Evolutionary conservation across 441 rosid species (phyloP).

Genomic region (Dalechampia spathulata): DNA sequence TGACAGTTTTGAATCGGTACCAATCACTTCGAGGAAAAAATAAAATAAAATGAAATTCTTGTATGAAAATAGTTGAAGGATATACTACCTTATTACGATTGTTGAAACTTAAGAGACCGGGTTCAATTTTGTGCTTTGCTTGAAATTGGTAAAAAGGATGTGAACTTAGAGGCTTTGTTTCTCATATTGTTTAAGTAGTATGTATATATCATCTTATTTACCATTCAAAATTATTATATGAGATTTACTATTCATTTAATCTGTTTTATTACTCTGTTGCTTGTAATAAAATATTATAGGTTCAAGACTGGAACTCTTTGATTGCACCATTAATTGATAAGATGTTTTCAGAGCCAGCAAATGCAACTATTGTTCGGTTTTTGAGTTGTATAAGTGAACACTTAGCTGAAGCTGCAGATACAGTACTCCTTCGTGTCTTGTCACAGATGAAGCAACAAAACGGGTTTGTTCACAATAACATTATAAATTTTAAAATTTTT

Average conservation of each 20-base stretch:
- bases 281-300: constrained; percentile 37
- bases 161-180: background rate
- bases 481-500: background rate
- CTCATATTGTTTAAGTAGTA: no score
- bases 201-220: background rate
- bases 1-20: no score
- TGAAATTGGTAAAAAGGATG: background rate
- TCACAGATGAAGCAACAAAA: constrained; percentile 53
- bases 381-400: constrained; percentile 64
- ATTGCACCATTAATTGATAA: constrained; percentile 65
- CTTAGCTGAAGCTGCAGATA: constrained; percentile 49
- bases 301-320: constrained; percentile 65
- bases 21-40: no score
- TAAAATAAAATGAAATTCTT: no score
- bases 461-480: constrained; percentile 36
- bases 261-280: constrained; percentile 13
- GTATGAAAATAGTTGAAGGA: no score
- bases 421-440: constrained; percentile 52
- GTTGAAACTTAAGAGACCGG: no score
- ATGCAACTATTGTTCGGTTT: constrained; percentile 74
- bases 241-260: background rate
- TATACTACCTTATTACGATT: no score
- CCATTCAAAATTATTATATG: background rate
- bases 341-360: constrained; percentile 89
- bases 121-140: background rate